Evolutionary conservation across 2,329 filamentous ascomycete genomes (phyloP), one percentile per base, ranked within the genome.

Genomic region (Neonectria sp.): DNA sequence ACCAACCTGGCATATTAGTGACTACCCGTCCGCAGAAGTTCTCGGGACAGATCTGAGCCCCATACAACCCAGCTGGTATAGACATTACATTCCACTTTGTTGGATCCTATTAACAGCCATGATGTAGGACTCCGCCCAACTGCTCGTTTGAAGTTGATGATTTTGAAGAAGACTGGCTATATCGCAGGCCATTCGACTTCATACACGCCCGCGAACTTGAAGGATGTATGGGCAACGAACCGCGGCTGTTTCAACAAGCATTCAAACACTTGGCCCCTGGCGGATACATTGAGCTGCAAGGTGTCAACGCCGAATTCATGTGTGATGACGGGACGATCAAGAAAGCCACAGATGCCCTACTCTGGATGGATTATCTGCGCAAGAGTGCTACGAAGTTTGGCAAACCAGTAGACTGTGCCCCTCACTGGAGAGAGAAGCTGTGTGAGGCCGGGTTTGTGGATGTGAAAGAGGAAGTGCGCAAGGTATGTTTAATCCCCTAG

Each of bases 131-230:
- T 4, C 89, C 88, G n/a, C 83, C 86, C 17, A 90, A 90, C 71
- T 82, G 88, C 57, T 82, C 80, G 11, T 90, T 90, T 74, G 76
- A 88, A 49, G 82, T 91, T 9, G 88, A 90, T 73, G 88, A 91
- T 72, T 81, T 84, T 29, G 86, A 90, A 73, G 82, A 86, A 51
- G 81, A 86, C 3, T 91, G 89, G 89, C 57, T 17, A n/a, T 59
- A 73, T 55, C 61, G 53, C 1, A 52, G 63, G 15, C 53, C 67
- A 37, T 76, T 74, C 53, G 75, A 76, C 59, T 79, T 69, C 66
- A 77, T 81, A 46, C 78, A 80, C 68, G 71, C 76, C 37, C 75
- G 79, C 2, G 76, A 73, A 61, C 73, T 81, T 53, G 69, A 71
- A n/a, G 79, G 75, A n/a, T 72, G 75, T 40, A 75, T 81, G 52